Evolutionary conservation across 2,329 filamentous ascomycete genomes (phyloP), one percentile per base, ranked within the genome.

Genomic region (Aureobasidium pullulans): DNA sequence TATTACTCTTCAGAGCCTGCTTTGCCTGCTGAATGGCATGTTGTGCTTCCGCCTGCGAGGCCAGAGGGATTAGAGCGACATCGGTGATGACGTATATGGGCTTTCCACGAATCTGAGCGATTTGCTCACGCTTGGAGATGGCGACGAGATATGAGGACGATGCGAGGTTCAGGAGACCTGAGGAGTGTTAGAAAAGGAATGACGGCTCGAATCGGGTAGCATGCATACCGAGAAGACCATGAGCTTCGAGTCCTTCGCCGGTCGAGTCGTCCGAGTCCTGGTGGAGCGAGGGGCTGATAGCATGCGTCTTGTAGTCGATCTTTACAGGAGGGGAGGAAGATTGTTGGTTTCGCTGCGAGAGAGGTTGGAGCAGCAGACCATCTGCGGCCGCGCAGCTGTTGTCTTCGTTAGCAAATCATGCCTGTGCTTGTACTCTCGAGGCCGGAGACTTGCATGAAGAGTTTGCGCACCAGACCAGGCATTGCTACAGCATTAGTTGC

Each of bases 31-130:
- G 73, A 61, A 97, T 87, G 8, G 90, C 87, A 31, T 82, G 81
- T 62, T 84, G 80, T 4, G 93, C 92, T 44, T 95, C 90, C 42
- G 74, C 71, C 67, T 87, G 86, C 6, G 88, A 93, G 2, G 86
- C 83, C 57, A 94, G 85, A 0, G 94, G 94, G 6, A 96, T 96
- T n/a, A 97, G 77, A 6, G 90, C 87, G 34, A 97, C 89, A 66
- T 95, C 90, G 44, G 88, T 94, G 61, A 96, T 84, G 40, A 90
- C 86, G 72, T 95, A 99, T 59, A 97, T 79, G 0, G 92, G 87
- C 59, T 83, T 86, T 6, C 90, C 90, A 64, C 86, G 85, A 52
- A 97, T 85, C 64, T 92, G 87, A 3, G 94, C 94, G 52, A 97
- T 91, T 71, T 96, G 89, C 68, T 95, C 84, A 48, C 93, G 88